These are phyloP conservation scores for Luffa aegyptiaca DNA, from an alignment of 306 rosid genomes.

Conservation along the genomic window DNA sequence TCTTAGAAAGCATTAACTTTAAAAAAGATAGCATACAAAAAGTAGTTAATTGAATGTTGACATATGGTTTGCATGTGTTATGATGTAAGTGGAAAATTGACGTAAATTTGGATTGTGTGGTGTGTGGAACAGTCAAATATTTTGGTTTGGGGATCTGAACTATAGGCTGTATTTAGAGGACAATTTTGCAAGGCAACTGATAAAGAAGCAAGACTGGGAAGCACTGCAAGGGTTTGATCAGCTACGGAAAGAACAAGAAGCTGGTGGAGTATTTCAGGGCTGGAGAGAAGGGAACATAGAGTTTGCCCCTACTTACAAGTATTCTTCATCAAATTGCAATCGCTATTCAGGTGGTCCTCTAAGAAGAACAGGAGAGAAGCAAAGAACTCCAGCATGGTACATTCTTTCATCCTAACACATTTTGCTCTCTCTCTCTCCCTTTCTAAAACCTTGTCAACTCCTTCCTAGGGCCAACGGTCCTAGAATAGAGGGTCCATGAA, in stretches of 20 bases:
- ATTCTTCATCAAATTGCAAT: slow-evolving; percentile 47
- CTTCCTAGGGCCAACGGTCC: neutral
- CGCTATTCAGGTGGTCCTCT: slow-evolving; percentile 65
- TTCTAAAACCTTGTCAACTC: neutral
- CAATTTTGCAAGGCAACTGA: slow-evolving; percentile 56
- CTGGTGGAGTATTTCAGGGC: slow-evolving; percentile 76
- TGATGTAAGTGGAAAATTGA: neutral
- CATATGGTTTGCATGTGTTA: neutral
- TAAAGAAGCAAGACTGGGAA: slow-evolving; percentile 72
- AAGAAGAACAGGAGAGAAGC: slow-evolving; percentile 66
- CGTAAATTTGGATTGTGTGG: neutral
- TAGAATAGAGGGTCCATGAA: neutral
- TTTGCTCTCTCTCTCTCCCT: neutral
- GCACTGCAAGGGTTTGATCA: slow-evolving; percentile 75
- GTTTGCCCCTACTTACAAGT: slow-evolving; percentile 89
- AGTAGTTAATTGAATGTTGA: neutral
- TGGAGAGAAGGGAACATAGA: slow-evolving; percentile 88
- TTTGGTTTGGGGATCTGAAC: slow-evolving; percentile 97
- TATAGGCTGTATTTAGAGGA: slow-evolving; percentile 85
- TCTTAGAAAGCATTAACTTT: neutral
- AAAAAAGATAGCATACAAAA: neutral
- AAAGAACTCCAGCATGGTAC: slow-evolving; percentile 97
- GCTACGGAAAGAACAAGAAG: slow-evolving; percentile 59
- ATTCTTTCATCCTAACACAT: neutral
- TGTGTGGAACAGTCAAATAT: slow-evolving; percentile 67